A percentile compares a stretch with the other conserved stretches of the same genome.
These are phyloP conservation scores for Fusarium gaditjirri DNA, from an alignment of 2,329 filamentous ascomycete species.

Conservation along the genomic window DNA sequence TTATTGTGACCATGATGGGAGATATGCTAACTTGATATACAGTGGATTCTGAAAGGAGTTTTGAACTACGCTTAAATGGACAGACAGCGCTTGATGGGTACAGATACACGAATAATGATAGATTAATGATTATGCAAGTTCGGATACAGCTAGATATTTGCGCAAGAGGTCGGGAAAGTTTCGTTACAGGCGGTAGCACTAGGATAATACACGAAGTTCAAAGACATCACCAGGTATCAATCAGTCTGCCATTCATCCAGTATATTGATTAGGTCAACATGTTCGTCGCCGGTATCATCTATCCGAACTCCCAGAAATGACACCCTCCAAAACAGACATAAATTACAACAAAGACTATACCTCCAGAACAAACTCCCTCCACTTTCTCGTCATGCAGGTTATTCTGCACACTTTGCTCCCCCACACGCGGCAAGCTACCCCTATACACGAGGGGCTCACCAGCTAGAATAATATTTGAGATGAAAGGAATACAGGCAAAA, in stretches of 20 bases:
- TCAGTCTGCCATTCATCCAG: constrained; percentile 19
- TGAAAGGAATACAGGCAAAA: constrained; percentile 19
- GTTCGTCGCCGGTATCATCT: constrained; percentile 44
- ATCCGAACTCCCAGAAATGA: constrained; percentile 33
- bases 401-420: not conserved
- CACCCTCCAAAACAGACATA: constrained; percentile 13
- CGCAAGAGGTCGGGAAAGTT: not conserved
- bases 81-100: not conserved
- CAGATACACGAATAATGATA: constrained; percentile 31
- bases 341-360: constrained; percentile 5
- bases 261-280: constrained; percentile 34
- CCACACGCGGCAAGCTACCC: constrained; percentile 9
- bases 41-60: constrained; percentile 74
- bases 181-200: not conserved
- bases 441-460: not conserved
- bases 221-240: not conserved
- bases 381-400: constrained; percentile 9
- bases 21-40: not conserved
- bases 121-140: constrained; percentile 10
- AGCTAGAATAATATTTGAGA: constrained; percentile 28
- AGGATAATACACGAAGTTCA: not conserved
- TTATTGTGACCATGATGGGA: not conserved
- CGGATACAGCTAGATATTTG: not conserved
- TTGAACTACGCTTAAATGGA: constrained; percentile 54
- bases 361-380: constrained; percentile 17